A percentile compares a stretch with the other conserved stretches of the same genome.
Evolutionary conservation across 2,329 filamentous ascomycete genomes (phyloP).

Genomic region (Fusarium torulosum): DNA sequence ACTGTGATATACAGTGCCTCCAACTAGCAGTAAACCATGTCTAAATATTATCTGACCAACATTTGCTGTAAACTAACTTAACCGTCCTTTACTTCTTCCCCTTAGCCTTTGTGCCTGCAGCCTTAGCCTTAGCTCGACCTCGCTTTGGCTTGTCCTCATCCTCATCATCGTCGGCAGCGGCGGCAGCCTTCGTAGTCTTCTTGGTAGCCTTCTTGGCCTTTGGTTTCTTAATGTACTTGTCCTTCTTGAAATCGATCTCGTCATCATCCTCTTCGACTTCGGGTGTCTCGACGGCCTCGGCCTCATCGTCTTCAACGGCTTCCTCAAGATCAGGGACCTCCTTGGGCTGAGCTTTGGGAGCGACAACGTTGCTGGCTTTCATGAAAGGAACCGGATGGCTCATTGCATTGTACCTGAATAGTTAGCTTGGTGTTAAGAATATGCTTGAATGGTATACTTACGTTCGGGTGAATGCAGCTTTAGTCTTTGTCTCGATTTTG

Average conservation of each 20-base stretch:
- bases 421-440: conserved; percentile 10
- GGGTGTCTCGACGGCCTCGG: conserved; percentile 68
- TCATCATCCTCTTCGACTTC: conserved; percentile 80
- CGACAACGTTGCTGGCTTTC: conserved; percentile 84
- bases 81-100: conserved; percentile 56
- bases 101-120: conserved; percentile 60
- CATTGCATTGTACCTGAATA: conserved; percentile 81
- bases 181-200: conserved; percentile 59
- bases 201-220: conserved; percentile 74
- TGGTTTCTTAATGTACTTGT: conserved; percentile 95
- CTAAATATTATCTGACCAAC: conserved; percentile 23
- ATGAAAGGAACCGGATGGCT: conserved; percentile 95
- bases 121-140: conserved; percentile 58
- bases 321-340: conserved; percentile 95
- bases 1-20: conserved; percentile 6
- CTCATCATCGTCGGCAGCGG: conserved; percentile 60
- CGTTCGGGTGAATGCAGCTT: conserved; percentile 88
- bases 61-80: conserved; percentile 1
- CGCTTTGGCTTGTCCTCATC: conserved; percentile 65
- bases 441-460: conserved; percentile 63
- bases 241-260: conserved; percentile 82
- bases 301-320: conserved; percentile 90
- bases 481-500: conserved; percentile 86
- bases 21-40: conserved; percentile 14
- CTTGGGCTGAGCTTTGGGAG: conserved; percentile 76